Evolutionary conservation across 2,329 filamentous ascomycete genomes (phyloP).

Genomic region (Herpotrichia juniperi): DNA sequence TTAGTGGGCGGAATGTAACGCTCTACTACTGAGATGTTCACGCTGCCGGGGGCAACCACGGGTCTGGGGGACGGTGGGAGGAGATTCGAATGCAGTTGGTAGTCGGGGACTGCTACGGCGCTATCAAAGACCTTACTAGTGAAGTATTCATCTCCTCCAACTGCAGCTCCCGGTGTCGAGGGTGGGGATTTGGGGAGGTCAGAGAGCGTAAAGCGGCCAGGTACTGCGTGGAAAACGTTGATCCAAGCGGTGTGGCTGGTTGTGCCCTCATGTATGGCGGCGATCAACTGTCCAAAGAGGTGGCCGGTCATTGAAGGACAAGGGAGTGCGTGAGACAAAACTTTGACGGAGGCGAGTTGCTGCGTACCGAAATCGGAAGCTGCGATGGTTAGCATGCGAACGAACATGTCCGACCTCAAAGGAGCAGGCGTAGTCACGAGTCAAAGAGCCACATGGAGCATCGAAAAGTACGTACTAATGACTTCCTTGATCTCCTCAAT

Average conservation of each 20-base stretch:
- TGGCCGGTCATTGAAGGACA: constrained; percentile 58
- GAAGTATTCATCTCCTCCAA: constrained; percentile 66
- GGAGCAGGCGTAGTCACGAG: background rate
- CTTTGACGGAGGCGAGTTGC: constrained; percentile 54
- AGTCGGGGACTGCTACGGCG: constrained; percentile 64
- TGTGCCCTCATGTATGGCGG: constrained; percentile 60
- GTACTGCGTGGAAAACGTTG: constrained; percentile 68
- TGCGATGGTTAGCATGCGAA: constrained; percentile 17
- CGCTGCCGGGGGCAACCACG: constrained; percentile 64
- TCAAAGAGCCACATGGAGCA: background rate
- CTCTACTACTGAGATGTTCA: constrained; percentile 67
- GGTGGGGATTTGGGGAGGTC: constrained; percentile 69
- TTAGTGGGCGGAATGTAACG: constrained; percentile 70
- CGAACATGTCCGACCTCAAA: background rate
- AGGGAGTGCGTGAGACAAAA: constrained; percentile 66
- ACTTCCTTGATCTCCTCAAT: constrained; percentile 34
- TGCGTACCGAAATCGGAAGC: constrained; percentile 39
- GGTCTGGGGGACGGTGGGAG: constrained; percentile 60
- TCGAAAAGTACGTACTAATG: constrained; percentile 34
- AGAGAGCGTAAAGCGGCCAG: constrained; percentile 65
- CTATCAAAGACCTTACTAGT: constrained; percentile 66
- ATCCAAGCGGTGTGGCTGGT: constrained; percentile 63
- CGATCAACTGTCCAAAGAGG: constrained; percentile 62
- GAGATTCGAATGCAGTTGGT: constrained; percentile 60
- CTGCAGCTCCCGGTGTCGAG: constrained; percentile 59